phyloP scores from a whole-genome alignment of 78 protist species.

The Tieghemostelium lacteum region DNA sequence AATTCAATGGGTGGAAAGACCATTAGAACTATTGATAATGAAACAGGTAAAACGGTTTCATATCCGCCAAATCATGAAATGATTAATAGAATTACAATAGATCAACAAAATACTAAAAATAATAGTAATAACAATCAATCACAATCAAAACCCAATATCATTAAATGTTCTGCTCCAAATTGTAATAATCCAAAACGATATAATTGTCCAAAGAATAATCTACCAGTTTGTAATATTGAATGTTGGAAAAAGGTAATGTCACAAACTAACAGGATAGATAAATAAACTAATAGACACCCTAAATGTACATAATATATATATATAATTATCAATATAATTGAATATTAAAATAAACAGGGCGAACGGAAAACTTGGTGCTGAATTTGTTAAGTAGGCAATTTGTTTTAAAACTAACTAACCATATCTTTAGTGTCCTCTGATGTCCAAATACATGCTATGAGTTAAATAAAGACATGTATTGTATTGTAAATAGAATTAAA shows the following conservation, averaged over 20 bases:
- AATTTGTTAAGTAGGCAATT: too few species aligned
- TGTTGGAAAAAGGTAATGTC: constrained; percentile 48
- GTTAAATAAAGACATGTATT: too few species aligned
- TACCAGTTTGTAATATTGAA: constrained; percentile 59
- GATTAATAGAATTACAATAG: neutral
- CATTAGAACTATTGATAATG: neutral
- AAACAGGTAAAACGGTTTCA: constrained; percentile 17
- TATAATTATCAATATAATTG: too few species aligned
- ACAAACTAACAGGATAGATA: neutral
- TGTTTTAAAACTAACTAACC: too few species aligned
- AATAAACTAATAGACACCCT: too few species aligned
- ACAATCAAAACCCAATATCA: neutral
- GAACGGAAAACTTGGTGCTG: too few species aligned
- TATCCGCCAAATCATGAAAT: constrained; percentile 15
- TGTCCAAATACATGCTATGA: too few species aligned
- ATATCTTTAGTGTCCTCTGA: too few species aligned
- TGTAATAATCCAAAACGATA: constrained; percentile 57
- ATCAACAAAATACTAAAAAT: neutral
- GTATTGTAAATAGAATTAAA: too few species aligned
- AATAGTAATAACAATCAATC: neutral
- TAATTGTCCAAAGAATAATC: constrained; percentile 51
- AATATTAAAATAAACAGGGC: too few species aligned
- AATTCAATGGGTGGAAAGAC: constrained; percentile 9
- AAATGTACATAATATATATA: too few species aligned
- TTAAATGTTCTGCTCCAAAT: constrained; percentile 21